These are phyloP conservation scores for Suillus hirtellus DNA, from an alignment of 768 basidiomycete species.

Conservation along the genomic window DNA sequence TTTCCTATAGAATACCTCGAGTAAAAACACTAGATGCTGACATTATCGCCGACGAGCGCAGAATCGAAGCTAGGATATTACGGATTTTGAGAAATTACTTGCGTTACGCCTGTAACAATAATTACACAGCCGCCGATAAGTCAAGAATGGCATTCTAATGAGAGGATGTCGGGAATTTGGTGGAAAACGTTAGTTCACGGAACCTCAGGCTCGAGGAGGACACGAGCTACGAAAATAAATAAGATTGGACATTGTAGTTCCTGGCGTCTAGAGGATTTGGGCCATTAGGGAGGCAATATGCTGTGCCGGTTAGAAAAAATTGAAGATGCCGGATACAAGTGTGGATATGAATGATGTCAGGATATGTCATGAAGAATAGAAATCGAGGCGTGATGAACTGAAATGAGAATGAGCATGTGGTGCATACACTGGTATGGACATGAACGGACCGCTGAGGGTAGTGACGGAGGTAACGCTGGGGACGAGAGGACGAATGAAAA, in stretches of 20 bases:
- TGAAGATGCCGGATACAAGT: constrained; percentile 3
- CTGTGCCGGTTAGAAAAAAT: constrained; percentile 2
- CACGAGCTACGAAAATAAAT: background rate
- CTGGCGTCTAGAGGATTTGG: background rate
- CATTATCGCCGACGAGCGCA: constrained; percentile 9
- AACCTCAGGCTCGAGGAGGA: constrained; percentile 8
- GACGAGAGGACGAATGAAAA: background rate
- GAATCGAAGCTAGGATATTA: background rate
- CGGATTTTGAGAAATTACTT: background rate
- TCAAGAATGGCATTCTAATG: background rate
- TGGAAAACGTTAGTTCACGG: background rate
- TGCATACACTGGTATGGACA: constrained; percentile 3
- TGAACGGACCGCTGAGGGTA: constrained; percentile 7
- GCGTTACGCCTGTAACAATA: background rate
- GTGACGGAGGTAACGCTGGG: constrained; percentile 1
- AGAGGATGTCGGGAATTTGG: background rate
- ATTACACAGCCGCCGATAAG: background rate
- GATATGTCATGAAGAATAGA: background rate
- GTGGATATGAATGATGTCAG: constrained; percentile 3
- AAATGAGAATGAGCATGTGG: constrained; percentile 1
- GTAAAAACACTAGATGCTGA: background rate
- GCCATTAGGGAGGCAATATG: background rate
- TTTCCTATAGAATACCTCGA: background rate
- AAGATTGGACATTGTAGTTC: constrained; percentile 1
- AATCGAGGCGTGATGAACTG: background rate